Evolutionary conservation across 208 protist genomes (phyloP), one percentile per base, ranked within the genome.

Genomic region (Phytomonas sp.): DNA sequence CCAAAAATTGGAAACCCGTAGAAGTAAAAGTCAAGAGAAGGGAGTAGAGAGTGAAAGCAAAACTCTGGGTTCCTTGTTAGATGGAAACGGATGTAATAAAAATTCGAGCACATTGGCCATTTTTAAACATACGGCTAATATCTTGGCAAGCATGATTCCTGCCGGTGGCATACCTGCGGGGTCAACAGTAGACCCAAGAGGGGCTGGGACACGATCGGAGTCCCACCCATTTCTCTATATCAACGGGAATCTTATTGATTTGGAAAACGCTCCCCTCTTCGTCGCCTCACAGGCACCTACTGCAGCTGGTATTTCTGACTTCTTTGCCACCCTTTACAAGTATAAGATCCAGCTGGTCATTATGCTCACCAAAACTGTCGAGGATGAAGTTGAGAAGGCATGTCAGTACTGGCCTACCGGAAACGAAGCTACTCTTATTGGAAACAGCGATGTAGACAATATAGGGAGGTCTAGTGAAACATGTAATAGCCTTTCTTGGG

Each of bases 221-320:
- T 23, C 40, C 63, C 11, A 33, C 36, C 4, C 7, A 65, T 68
- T 71, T 40, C 66, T 68, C 4, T 94, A 93, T 71, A 89, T 91
- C 71, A 93, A 93, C 66, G 87, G 73, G 28, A 92, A 90, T 67
- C 17, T 63, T 0, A 53, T 78, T 7, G 72, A 74, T 53, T 51
- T 83, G 68, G 73, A 65, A 20, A 70, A 91, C 28, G 33, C 67
- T 13, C 87, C 79, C 29, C 60, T 69, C 3, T 93, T 95, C 67
- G 82, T 95, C 23, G 90, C 90, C 9, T 93, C 78, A 46, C 90
- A 95, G 74, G 90, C 90, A 2, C 90, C 90, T 11, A 68, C 84
- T 17, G 74, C 74, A n/a, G 67, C 81, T 20, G 77, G 79, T 66
- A 79, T 95, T 15, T 68, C 76, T n/a, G 82, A 87, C 67, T 95